Percentiles rank a stretch among this genome's conserved stretches.
Evolutionary conservation across 805 yeast species (phyloP).

Genomic region (Spathaspora sp.): DNA sequence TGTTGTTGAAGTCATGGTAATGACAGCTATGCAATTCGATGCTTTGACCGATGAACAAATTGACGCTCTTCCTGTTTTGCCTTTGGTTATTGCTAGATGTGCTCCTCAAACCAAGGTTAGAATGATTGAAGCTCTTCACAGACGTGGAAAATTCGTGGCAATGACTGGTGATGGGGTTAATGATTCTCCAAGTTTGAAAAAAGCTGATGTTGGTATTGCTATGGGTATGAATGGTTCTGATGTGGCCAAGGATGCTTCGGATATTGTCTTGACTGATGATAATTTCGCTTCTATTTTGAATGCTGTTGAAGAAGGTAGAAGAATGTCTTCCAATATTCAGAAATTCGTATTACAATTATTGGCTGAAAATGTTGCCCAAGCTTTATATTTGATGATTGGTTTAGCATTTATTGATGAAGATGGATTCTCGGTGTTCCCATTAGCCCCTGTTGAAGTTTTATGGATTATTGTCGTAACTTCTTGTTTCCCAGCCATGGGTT

Average conservation of each 20-base stretch:
- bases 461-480: conserved; percentile 35
- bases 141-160: conserved; percentile 49
- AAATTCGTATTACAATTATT: conserved; percentile 31
- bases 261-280: conserved; percentile 93
- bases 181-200: conserved; percentile 91
- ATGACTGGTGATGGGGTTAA: conserved; percentile 98
- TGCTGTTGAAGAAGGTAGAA: conserved; percentile 50
- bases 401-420: conserved; percentile 62
- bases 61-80: conserved; percentile 60
- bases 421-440: conserved; percentile 74
- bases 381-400: conserved; percentile 66
- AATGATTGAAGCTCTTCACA: conserved; percentile 69
- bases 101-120: conserved; percentile 81
- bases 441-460: conserved; percentile 44
- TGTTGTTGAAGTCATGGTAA: conserved; percentile 62
- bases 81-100: conserved; percentile 77
- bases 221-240: conserved; percentile 93
- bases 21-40: conserved; percentile 75
- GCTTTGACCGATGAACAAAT: conserved; percentile 55
- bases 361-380: conserved; percentile 45
- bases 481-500: conserved; percentile 36
- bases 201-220: conserved; percentile 92
- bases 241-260: conserved; percentile 96
- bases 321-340: conserved; percentile 32
- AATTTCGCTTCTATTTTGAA: conserved; percentile 88